Evolutionary conservation across 805 yeast genomes (phyloP), one percentile per base, ranked within the genome.

Genomic region (Lipomyces yamadae): DNA sequence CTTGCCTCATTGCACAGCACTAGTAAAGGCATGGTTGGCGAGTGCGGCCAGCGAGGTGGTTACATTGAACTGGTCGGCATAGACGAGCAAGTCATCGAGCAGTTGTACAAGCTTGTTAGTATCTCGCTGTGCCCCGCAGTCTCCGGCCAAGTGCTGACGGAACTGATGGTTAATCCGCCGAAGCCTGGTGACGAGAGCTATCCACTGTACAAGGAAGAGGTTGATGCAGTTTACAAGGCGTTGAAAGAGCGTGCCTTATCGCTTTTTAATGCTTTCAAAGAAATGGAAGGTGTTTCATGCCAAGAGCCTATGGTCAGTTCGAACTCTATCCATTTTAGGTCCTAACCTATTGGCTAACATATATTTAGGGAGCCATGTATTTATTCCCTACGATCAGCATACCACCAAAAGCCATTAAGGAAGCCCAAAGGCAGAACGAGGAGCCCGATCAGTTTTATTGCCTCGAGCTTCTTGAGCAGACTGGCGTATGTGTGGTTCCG

Each of bases 21-120:
- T 55, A 94, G 98, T 11, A 95, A 95, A 79, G 99, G 99, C 78
- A 92, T 92, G 73, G 85, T 92, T 70, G 99, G 99, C 70, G 99
- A 95, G 80, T 95, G 99, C 84, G 99, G 99, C 68, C 99, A 95
- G 81, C 88, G 99, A 80, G 99, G 98, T 74, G 99, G 99, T 4
- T 95, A 93, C 82, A 90, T 95, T 95, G 99, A 95, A 79, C 80
- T 93, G 6, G 84, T 88, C 10, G 97, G 97, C 0, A 90, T 95
- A 79, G 81, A 84, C 13, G 82, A 81, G 2, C 92, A 89, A 56
- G 88, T 93, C 18, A 80, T 83, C 73, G 90, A 86, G 37, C 84
- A 90, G 63, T 83, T 95, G 62, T 82, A 89, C 78, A 95, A 95
- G 80, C 81, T 96, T 72, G 96, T 97, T 18, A 90, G 96, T 11